Evolutionary conservation across 2,329 filamentous ascomycete genomes (phyloP).

Genomic region (Davidsoniella australis): DNA sequence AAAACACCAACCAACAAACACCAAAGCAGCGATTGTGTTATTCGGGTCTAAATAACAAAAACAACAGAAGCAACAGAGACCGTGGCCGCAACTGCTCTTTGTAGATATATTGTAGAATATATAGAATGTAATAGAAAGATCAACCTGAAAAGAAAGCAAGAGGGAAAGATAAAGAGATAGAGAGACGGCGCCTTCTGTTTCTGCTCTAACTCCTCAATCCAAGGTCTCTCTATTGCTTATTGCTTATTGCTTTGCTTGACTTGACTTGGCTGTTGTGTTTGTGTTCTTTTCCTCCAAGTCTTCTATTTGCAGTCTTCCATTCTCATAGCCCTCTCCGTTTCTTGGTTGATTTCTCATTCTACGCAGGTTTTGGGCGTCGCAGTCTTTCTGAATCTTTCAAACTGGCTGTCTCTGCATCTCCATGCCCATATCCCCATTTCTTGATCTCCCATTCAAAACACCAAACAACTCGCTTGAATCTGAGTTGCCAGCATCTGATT

Average conservation of each 20-base stretch:
- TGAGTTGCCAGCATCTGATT: not conserved
- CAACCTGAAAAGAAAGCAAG: constrained; percentile 3
- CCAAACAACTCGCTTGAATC: not conserved
- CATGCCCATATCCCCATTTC: not conserved
- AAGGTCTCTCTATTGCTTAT: not conserved
- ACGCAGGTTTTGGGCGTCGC: no score
- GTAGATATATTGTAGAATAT: no score
- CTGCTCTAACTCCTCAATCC: not conserved
- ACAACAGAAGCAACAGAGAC: no score
- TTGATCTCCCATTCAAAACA: not conserved
- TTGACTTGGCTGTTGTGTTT: not conserved
- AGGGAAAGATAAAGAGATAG: not conserved
- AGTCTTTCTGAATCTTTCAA: no score
- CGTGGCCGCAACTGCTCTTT: no score
- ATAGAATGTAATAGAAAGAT: no score
- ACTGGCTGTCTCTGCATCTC: no score
- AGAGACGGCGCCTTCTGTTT: constrained; percentile 4
- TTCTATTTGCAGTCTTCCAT: not conserved
- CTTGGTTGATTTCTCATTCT: not conserved
- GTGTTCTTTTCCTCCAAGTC: not conserved
- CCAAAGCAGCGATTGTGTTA: no score
- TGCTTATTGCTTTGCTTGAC: no score
- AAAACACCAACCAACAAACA: no score
- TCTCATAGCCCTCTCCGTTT: no score
- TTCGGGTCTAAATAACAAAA: no score